These are phyloP conservation scores for Xerocomellus chrysenteron DNA, from an alignment of 768 basidiomycete species.

Conservation along the genomic window DNA sequence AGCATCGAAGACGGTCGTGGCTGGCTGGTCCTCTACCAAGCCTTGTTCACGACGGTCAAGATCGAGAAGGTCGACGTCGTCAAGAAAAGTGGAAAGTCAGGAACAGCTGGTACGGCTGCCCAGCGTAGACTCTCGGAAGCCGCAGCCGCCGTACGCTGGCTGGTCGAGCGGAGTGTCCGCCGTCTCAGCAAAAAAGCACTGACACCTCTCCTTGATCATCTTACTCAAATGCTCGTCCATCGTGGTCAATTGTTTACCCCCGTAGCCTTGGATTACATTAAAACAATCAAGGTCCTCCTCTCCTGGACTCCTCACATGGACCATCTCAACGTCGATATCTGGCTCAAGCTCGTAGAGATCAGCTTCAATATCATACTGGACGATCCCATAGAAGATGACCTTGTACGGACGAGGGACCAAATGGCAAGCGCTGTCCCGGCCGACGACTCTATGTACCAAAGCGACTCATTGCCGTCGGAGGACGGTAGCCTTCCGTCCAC, in stretches of 20 bases:
- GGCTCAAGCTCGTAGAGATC: constrained; percentile 68
- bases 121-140: constrained; percentile 63
- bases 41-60: constrained; percentile 64
- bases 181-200: constrained; percentile 55
- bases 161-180: constrained; percentile 62
- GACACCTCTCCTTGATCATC: constrained; percentile 59
- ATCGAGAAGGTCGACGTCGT: constrained; percentile 55
- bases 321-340: constrained; percentile 58
- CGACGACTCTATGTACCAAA: constrained; percentile 34
- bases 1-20: constrained; percentile 36
- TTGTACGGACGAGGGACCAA: constrained; percentile 26
- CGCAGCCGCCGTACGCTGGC: constrained; percentile 67
- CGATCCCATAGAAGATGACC: constrained; percentile 43
- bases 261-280: constrained; percentile 78
- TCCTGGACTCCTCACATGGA: constrained; percentile 76
- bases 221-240: constrained; percentile 58
- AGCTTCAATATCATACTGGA: constrained; percentile 78
- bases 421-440: constrained; percentile 12
- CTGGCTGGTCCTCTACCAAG: constrained; percentile 73
- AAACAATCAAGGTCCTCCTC: constrained; percentile 67
- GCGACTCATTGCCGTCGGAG: constrained; percentile 32
- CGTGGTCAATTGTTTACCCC: constrained; percentile 54
- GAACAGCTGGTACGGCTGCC: constrained; percentile 44
- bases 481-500: constrained; percentile 35
- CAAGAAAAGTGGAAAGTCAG: constrained; percentile 43